Evolutionary conservation across 257 asterid species (phyloP), one percentile per base, ranked within the genome.

Genomic region (Penstemon barbatus): DNA sequence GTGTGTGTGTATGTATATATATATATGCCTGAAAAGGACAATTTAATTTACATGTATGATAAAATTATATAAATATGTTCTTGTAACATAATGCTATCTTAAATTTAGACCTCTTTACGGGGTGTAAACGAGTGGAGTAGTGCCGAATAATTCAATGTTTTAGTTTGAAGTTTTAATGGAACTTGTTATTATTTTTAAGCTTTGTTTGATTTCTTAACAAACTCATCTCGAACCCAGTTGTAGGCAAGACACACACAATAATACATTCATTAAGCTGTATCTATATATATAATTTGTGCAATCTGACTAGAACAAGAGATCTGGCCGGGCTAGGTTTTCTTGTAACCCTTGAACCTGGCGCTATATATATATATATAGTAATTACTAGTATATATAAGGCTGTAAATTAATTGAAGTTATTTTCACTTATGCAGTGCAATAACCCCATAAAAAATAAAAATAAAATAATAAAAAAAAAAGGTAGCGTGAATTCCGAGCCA

Each of bases 281-380:
- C 9, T 57, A 58, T 11, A 39, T 8, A 58, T 57, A 57, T 39
- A 42, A 52, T 43, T 25, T 25, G 33, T 25, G 33, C 66, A 61
- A 45, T 42, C 12, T 39, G 68, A 46, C 39, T n/a, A 15, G 15
- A 46, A 69, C 18, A 57, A 46, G 25, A 57, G 36, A n/a, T 11
- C n/a, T 11, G 51, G 33, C 33, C 33, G 33, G 33, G 33, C 55
- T 78, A 74, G 83, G 83, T 79, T 71, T 74, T 66, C 50, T 33
- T 4, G 8, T 42, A 19, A 56, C 40, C 43, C 62, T 66, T 46
- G 74, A 65, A 71, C 57, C 15, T 39, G 74, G 63, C 61, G 70
- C 19, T n/a, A n/a, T n/a, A n/a, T n/a, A n/a, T n/a, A n/a, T 40
- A 50, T 13, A 25, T 25, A 25, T 25, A 25, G 33, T 25, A 25